Conservation (phyloP, 2,329 filamentous ascomycete genomes). For the Pseudogymnoascus sp. region DNA sequence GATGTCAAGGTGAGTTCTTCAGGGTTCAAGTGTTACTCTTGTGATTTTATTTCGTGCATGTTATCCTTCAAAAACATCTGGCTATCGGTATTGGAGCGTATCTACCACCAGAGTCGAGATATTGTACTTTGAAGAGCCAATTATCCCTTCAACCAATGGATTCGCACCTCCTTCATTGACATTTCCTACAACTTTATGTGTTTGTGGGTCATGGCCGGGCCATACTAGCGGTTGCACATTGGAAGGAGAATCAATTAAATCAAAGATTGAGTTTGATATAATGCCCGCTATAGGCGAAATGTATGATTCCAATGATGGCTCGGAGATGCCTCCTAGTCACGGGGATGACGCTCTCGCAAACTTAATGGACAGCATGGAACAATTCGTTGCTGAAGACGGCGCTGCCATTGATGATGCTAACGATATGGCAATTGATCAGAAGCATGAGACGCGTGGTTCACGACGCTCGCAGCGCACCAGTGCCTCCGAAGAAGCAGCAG, state of each 20-base stretch:
- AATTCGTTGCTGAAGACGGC: background rate
- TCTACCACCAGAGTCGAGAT: background rate
- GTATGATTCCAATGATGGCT: background rate
- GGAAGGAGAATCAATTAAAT: background rate
- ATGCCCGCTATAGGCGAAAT: background rate
- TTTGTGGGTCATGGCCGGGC: background rate
- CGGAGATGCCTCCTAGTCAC: background rate
- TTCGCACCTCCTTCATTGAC: background rate
- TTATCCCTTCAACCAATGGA: background rate
- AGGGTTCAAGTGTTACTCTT: background rate
- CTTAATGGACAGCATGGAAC: background rate
- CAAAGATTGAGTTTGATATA: background rate
- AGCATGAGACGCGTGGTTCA: background rate
- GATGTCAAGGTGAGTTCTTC: background rate
- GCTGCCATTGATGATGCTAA: background rate
- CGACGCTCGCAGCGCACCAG: background rate
- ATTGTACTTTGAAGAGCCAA: background rate
- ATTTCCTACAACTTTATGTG: background rate
- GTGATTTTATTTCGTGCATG: background rate
- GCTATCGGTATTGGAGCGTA: background rate
- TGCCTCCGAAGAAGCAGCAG: background rate
- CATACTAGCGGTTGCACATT: background rate
- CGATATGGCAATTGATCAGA: background rate
- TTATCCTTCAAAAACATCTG: background rate
- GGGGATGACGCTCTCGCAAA: background rate